These are phyloP conservation scores for Xylariaceae sp. DNA, from an alignment of 2,329 filamentous ascomycete species.

Conservation along the genomic window DNA sequence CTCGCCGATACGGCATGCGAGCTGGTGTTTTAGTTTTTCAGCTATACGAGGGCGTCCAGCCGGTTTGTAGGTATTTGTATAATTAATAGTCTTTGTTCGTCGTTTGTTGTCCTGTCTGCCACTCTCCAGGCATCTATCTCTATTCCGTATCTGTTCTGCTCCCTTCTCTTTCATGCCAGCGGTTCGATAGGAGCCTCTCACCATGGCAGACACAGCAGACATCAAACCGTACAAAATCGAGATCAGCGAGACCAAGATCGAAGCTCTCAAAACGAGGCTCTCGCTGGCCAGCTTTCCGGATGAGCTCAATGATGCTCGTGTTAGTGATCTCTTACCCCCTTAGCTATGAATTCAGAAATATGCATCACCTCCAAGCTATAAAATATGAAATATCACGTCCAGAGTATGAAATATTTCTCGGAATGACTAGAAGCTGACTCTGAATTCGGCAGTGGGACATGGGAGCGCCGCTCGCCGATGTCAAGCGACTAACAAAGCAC, in stretches of 20 bases:
- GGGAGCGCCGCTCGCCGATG: conserved; percentile 34
- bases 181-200: neutral
- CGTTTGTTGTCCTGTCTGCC: neutral
- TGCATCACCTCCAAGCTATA: no score
- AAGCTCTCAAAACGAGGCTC: conserved; percentile 33
- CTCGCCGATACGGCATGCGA: neutral
- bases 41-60: neutral
- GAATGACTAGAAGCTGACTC: neutral
- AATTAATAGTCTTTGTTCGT: neutral
- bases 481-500: conserved; percentile 33
- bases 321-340: neutral
- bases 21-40: neutral
- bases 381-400: neutral
- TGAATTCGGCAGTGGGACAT: conserved; percentile 31
- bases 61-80: neutral
- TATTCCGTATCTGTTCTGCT: neutral
- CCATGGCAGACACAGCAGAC: conserved; percentile 31
- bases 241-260: conserved; percentile 30
- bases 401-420: neutral
- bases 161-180: neutral
- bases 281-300: conserved; percentile 36
- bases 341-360: no score
- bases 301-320: conserved; percentile 35
- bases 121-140: neutral
- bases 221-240: conserved; percentile 34